phyloP scores from a whole-genome alignment of 805 yeast species.

The Millerago galiae region DNA sequence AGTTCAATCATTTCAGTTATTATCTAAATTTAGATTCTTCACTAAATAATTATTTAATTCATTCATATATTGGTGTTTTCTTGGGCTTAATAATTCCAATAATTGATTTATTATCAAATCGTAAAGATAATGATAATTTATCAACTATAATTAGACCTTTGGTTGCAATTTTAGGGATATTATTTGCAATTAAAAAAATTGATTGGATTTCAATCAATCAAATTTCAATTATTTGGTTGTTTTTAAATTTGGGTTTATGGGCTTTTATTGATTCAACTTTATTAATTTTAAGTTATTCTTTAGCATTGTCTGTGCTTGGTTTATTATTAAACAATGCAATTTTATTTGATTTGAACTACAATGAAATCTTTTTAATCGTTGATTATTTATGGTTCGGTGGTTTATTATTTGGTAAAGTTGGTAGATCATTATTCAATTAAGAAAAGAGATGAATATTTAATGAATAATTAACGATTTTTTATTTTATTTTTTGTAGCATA shows the following conservation, averaged over 20 bases:
- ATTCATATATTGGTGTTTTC: conserved; percentile 48
- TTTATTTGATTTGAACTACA: conserved; percentile 15
- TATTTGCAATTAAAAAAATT: conserved; percentile 61
- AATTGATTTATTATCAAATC: conserved; percentile 17
- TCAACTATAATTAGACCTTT: conserved; percentile 31
- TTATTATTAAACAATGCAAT: conserved; percentile 31
- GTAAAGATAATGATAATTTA: neutral
- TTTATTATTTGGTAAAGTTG: conserved; percentile 65
- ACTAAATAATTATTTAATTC: conserved; percentile 9
- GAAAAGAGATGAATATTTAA: too few relatives aligned
- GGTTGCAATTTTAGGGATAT: conserved; percentile 63
- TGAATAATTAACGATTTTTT: too few relatives aligned
- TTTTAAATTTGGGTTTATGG: conserved; percentile 64
- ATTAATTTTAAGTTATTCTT: neutral
- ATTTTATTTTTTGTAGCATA: too few relatives aligned
- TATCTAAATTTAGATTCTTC: too few relatives aligned
- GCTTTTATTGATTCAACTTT: conserved; percentile 45
- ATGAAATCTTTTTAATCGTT: conserved; percentile 5
- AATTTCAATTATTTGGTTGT: conserved; percentile 56
- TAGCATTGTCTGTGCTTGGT: conserved; percentile 36
- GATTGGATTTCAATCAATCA: conserved; percentile 66
- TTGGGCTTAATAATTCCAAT: conserved; percentile 51
- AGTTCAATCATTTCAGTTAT: too few relatives aligned
- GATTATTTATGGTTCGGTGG: conserved; percentile 56
- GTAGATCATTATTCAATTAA: conserved; percentile 37